Evolutionary conservation across 208 protist genomes (phyloP).

Genomic region (Acanthamoeba rhysodes): DNA sequence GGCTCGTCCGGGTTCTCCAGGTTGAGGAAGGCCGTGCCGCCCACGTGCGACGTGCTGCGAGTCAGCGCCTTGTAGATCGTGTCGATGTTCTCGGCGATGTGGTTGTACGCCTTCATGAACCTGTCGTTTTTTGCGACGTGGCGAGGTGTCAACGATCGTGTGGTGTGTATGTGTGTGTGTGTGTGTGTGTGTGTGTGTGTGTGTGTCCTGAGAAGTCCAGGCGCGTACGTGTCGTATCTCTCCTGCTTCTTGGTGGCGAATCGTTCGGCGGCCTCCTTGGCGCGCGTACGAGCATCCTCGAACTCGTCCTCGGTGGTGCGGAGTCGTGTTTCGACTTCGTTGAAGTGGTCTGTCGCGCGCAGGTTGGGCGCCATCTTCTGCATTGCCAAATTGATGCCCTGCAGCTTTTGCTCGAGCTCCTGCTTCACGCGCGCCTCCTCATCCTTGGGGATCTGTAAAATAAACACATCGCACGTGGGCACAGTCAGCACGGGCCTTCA

Average conservation of each 20-base stretch:
- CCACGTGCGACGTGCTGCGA: constrained; percentile 90
- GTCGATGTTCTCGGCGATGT: constrained; percentile 94
- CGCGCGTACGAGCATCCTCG: constrained; percentile 90
- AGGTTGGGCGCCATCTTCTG: constrained; percentile 88
- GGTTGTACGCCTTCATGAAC: constrained; percentile 96
- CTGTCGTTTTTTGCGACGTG: neutral
- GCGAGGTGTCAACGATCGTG: no score
- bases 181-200: no score
- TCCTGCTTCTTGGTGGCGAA: constrained; percentile 94
- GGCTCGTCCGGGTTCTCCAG: constrained; percentile 97
- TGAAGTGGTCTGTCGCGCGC: constrained; percentile 86
- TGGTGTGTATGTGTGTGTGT: no score
- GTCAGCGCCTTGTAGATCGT: constrained; percentile 98
- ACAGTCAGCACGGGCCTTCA: no score
- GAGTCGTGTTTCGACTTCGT: constrained; percentile 90
- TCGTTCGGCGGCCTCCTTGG: constrained; percentile 90
- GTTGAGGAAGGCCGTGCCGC: constrained; percentile 96
- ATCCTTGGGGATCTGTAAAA: neutral
- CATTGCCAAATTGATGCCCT: constrained; percentile 79
- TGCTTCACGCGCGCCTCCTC: constrained; percentile 54
- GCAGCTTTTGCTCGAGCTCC: constrained; percentile 70
- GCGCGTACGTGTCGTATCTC: constrained; percentile 80
- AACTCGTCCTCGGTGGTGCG: constrained; percentile 91
- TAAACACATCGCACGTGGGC: no score
- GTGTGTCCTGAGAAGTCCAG: neutral